phyloP scores from a whole-genome alignment of 257 asterid genomes.

The Osmanthus fragrans region DNA sequence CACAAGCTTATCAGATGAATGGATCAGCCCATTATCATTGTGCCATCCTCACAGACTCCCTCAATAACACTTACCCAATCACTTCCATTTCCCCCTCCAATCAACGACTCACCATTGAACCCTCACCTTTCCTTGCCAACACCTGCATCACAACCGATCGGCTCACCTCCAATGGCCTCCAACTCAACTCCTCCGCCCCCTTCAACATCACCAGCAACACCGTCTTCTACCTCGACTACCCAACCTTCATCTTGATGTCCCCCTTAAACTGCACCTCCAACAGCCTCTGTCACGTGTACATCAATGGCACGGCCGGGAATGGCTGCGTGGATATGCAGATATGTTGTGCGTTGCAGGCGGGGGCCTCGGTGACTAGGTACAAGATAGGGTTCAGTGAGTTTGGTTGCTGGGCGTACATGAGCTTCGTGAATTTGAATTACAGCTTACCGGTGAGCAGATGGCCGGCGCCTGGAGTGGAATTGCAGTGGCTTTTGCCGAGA shows the following conservation, averaged over 20 bases:
- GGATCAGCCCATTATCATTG: too few species aligned
- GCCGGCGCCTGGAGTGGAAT: constrained; percentile 75
- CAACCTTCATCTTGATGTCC: constrained; percentile 26
- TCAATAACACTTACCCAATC: constrained; percentile 72
- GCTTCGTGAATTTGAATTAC: constrained; percentile 66
- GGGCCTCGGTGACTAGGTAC: constrained; percentile 69
- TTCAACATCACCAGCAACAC: constrained; percentile 88
- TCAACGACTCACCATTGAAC: constrained; percentile 61
- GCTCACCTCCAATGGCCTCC: constrained; percentile 57
- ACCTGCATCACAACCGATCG: constrained; percentile 67
- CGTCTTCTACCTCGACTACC: constrained; percentile 63
- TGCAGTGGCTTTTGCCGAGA: constrained; percentile 70
- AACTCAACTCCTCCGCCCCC: constrained; percentile 60
- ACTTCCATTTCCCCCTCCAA: constrained; percentile 49
- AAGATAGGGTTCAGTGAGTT: constrained; percentile 39
- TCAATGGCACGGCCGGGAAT: constrained; percentile 28
- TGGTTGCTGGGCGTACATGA: constrained; percentile 76
- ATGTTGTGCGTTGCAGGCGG: constrained; percentile 73
- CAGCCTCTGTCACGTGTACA: constrained; percentile 72
- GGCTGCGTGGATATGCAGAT: constrained; percentile 30
- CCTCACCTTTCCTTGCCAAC: constrained; percentile 61
- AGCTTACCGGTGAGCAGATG: constrained; percentile 56
- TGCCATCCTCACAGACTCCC: too few species aligned
- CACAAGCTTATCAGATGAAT: too few species aligned
- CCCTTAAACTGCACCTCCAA: constrained; percentile 62